A percentile compares a stretch with the other conserved stretches of the same genome.
Evolutionary conservation across 371 early-diverging fungal species (phyloP).

Genomic region (Phascolomyces articulosus): DNA sequence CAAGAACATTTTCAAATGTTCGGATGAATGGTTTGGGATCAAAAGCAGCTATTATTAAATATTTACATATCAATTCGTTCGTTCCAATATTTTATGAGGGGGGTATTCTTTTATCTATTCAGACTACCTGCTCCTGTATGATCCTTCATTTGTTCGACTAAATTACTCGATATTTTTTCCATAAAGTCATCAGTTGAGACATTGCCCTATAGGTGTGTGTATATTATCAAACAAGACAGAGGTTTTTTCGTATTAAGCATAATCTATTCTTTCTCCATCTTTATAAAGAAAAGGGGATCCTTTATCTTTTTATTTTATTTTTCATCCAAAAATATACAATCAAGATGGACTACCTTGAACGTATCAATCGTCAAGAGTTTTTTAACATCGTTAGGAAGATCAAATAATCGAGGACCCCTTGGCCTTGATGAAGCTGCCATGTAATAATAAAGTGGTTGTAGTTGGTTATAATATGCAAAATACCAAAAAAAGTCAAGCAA

Average conservation of each 20-base stretch:
- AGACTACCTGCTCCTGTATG: constrained; percentile 1
- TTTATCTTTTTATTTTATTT: too few relatives aligned
- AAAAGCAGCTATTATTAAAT: constrained; percentile 32
- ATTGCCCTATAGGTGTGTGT: constrained; percentile 34
- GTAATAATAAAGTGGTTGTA: too few relatives aligned
- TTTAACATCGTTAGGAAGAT: constrained; percentile 28
- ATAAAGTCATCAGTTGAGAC: constrained; percentile 63
- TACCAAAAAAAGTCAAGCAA: too few relatives aligned
- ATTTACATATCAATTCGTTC: too few relatives aligned
- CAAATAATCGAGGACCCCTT: constrained; percentile 18
- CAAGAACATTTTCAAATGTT: constrained; percentile 84
- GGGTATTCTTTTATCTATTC: too few relatives aligned
- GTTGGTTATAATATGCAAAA: constrained; percentile 7
- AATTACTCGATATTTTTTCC: constrained; percentile 49
- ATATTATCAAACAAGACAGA: too few relatives aligned
- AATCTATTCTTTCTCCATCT: too few relatives aligned
- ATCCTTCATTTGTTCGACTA: constrained; percentile 38
- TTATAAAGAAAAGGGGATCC: too few relatives aligned
- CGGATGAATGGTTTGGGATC: constrained; percentile 89
- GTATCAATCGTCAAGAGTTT: constrained; percentile 26
- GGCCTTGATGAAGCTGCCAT: constrained; percentile 15
- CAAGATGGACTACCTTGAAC: constrained; percentile 35
- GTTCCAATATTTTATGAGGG: too few relatives aligned
- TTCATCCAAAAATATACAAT: too few relatives aligned
- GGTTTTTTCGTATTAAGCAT: too few relatives aligned